Base-by-base conservation (phyloP, 1,284 basidiomycete genomes). In the Phellinidium pouzarii region DNA sequence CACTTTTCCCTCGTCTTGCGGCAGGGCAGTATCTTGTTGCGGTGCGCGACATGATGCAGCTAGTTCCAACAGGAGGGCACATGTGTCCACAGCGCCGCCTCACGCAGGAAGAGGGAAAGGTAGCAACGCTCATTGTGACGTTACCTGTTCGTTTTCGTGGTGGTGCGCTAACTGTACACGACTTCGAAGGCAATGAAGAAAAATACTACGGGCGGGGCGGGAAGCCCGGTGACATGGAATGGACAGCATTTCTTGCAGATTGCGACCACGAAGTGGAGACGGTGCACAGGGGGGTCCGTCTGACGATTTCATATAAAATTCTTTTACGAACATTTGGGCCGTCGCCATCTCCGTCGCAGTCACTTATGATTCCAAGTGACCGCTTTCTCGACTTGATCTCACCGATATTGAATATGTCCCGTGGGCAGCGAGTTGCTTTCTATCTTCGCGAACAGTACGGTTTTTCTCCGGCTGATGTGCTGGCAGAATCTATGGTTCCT, bases 211-310 rank as follows among this genome's bases (percentile, higher is more conserved):
- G 75, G 2, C 70, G 78, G 1, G 80, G 82, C 14, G 79, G 82
- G 38, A 80, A 81, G 63, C 68, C 72, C 27, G 80, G 76, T 7
- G 79, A 84, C 58, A 69, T 88, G 57, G 84, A 89, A 56, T 89
- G 87, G 86, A 75, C 79, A 0, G 86, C 83, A 19, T 84, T 84
- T 69, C 71, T 80, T 51, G 72, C 79, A 3, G 84, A 88, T 56
- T 86, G 83, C 65, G 80, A 86, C 31, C 80, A 82, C 59, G 83
- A 86, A 62, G 75, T 87, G 54, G 83, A 87, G 63, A 71, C 75
- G 3, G 78, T 90, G 50, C 75, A 79, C 60, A 78, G 80, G 59
- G 87, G 87, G 8, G 84, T 80, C 59, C 71, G 82, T 44, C 68
- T 88, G 58, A 77, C 78, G 27, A 73, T 89, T 49, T 78, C 83